Evolutionary conservation across 345 rosid genomes (phyloP).

Genomic region (Dipteronia sinensis): DNA sequence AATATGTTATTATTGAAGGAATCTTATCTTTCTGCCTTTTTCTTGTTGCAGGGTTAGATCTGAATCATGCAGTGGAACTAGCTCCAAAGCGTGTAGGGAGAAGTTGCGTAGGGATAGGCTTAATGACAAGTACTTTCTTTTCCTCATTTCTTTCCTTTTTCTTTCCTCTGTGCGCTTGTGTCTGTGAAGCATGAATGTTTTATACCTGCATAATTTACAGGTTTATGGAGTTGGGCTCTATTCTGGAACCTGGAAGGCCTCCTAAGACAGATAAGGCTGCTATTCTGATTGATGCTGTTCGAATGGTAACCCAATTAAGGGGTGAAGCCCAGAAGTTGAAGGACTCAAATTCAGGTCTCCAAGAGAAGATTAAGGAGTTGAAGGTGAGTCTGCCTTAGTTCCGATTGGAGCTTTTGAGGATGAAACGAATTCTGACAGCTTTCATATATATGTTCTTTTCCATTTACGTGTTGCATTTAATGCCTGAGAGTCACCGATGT

Average conservation of each 20-base stretch:
- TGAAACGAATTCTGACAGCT: not conserved
- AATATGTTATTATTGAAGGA: not conserved
- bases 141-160: conserved; percentile 5
- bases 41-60: conserved; percentile 49
- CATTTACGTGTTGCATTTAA: not conserved
- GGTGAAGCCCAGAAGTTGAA: conserved; percentile 80
- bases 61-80: conserved; percentile 57
- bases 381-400: conserved; percentile 43
- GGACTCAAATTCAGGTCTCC: conserved; percentile 85
- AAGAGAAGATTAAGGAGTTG: conserved; percentile 77
- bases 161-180: not conserved
- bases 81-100: conserved; percentile 99
- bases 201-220: conserved; percentile 38
- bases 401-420: not conserved
- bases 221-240: conserved; percentile 83
- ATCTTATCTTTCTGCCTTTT: not conserved
- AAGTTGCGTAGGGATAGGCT: conserved; percentile 92
- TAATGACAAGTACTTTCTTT: conserved; percentile 76
- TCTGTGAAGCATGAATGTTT: conserved; percentile 7
- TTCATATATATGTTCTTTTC: not conserved
- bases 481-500: not conserved
- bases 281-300: conserved; percentile 72
- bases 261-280: conserved; percentile 95
- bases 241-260: conserved; percentile 87
- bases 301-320: conserved; percentile 78